These are phyloP conservation scores for Colletotrichum sp. DNA, from an alignment of 2,329 filamentous ascomycete genomes.

Conservation along the genomic window DNA sequence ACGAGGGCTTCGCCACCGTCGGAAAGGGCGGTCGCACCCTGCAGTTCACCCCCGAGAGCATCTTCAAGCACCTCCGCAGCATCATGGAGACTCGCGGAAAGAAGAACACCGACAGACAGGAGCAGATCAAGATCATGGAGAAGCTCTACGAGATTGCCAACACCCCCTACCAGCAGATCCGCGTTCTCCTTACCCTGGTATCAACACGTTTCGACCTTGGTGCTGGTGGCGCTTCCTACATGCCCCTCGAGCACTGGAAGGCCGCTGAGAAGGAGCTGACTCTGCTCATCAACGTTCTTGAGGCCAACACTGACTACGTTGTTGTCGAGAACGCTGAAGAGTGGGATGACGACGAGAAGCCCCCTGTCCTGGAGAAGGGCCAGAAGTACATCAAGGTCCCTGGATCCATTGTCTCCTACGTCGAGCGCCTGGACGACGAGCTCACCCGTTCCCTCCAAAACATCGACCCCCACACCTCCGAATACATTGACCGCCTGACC, in stretches of 20 bases:
- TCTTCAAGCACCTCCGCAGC: slow-evolving; percentile 92
- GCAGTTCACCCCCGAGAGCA: slow-evolving; percentile 94
- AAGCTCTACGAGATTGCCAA: slow-evolving; percentile 88
- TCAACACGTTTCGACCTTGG: slow-evolving; percentile 95
- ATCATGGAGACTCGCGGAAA: slow-evolving; percentile 97
- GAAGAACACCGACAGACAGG: slow-evolving; percentile 95
- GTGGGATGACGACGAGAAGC: slow-evolving; percentile 99
- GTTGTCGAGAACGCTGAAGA: slow-evolving; percentile 94
- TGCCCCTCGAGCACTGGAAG: slow-evolving; percentile 98
- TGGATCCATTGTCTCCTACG: slow-evolving; percentile 91
- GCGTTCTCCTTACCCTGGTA: slow-evolving; percentile 88
- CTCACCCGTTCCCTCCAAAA: slow-evolving; percentile 95
- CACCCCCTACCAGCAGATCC: slow-evolving; percentile 92
- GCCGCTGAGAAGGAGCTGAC: slow-evolving; percentile 86
- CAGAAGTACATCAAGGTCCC: slow-evolving; percentile 89
- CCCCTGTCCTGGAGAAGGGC: slow-evolving; percentile 72
- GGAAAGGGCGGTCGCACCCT: slow-evolving; percentile 88
- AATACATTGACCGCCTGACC: slow-evolving; percentile 94
- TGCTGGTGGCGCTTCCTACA: slow-evolving; percentile 76
- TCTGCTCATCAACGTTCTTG: slow-evolving; percentile 78
- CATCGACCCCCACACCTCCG: slow-evolving; percentile 97
- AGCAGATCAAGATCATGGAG: slow-evolving; percentile 98
- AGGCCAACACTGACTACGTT: slow-evolving; percentile 79
- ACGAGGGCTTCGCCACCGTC: slow-evolving; percentile 88
- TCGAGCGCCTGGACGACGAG: slow-evolving; percentile 96